A percentile compares a stretch with the other conserved stretches of the same genome.
Evolutionary conservation across 768 basidiomycete genomes (phyloP).

Genomic region (Symmetrospora coprosmae): DNA sequence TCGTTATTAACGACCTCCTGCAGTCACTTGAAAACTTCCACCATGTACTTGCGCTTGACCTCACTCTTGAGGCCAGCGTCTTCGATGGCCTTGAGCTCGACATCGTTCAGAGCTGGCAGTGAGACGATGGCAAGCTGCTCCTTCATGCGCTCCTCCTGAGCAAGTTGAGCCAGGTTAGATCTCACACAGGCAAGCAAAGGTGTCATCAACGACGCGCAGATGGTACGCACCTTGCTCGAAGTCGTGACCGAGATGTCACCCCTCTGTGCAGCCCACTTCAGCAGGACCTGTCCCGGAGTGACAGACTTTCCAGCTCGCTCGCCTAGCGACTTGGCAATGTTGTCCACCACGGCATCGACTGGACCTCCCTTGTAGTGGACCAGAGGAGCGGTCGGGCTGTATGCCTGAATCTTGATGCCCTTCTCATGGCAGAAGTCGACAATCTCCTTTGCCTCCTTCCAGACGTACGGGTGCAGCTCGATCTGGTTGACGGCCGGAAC

Average conservation of each 20-base stretch:
- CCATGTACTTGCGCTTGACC: conserved; percentile 9
- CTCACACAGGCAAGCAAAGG: too few species aligned
- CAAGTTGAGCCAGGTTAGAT: too few species aligned
- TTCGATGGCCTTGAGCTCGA: conserved; percentile 10
- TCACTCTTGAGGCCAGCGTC: neutral
- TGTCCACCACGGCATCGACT: conserved; percentile 18
- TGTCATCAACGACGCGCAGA: too few species aligned
- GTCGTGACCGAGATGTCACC: conserved; percentile 24
- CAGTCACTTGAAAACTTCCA: conserved; percentile 1
- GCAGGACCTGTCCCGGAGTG: conserved; percentile 13
- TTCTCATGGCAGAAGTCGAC: conserved; percentile 20
- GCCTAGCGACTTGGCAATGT: conserved; percentile 3
- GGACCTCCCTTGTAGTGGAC: conserved; percentile 13
- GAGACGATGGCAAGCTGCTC: conserved; percentile 12
- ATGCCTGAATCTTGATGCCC: conserved; percentile 22
- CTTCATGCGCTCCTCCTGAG: conserved; percentile 17
- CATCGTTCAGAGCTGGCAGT: conserved; percentile 5
- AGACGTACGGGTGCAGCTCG: conserved; percentile 24
- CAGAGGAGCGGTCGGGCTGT: conserved; percentile 8
- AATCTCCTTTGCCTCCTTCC: conserved; percentile 13
- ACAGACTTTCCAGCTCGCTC: neutral
- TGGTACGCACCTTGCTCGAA: conserved; percentile 6
- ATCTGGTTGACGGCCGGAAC: conserved; percentile 20
- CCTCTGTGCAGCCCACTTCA: conserved; percentile 24
- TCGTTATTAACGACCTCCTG: too few species aligned